Conservation (phyloP, 768 basidiomycete species). For the Trametes villosa region DNA sequence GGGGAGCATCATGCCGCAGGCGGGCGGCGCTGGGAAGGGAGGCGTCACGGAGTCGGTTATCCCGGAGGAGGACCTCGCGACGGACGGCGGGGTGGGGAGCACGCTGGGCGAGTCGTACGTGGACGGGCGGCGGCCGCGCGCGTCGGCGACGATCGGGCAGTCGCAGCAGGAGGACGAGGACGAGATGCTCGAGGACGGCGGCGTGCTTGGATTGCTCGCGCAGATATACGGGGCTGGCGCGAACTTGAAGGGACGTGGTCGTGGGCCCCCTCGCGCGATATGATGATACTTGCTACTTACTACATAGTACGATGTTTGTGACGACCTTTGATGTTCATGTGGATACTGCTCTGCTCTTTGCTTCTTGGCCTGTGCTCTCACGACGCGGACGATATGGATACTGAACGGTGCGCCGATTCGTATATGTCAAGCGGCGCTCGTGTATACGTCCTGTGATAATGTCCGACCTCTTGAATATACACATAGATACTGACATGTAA, state of each 20-base stretch:
- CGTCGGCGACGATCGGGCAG: slow-evolving; percentile 20
- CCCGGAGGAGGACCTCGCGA: slow-evolving; percentile 51
- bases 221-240: slow-evolving; percentile 72
- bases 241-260: slow-evolving; percentile 34
- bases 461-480: not conserved
- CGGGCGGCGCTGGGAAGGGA: not conserved
- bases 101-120: slow-evolving; percentile 77
- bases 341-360: not conserved
- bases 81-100: slow-evolving; percentile 62
- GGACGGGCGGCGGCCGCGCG: slow-evolving; percentile 56
- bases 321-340: not conserved
- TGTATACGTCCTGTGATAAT: too few relatives aligned
- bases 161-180: slow-evolving; percentile 53
- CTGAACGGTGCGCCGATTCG: too few relatives aligned
- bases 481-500: not conserved
- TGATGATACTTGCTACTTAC: too few relatives aligned
- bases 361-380: not conserved
- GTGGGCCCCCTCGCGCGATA: slow-evolving; percentile 33
- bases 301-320: not conserved
- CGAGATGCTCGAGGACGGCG: slow-evolving; percentile 73
- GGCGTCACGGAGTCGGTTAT: slow-evolving; percentile 30
- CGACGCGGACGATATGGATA: too few relatives aligned
- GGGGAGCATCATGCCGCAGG: slow-evolving; percentile 43
- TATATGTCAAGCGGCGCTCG: too few relatives aligned
- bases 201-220: slow-evolving; percentile 82